Evolutionary conservation across 345 rosid genomes (phyloP).

Genomic region (Melastoma malabathricum): DNA sequence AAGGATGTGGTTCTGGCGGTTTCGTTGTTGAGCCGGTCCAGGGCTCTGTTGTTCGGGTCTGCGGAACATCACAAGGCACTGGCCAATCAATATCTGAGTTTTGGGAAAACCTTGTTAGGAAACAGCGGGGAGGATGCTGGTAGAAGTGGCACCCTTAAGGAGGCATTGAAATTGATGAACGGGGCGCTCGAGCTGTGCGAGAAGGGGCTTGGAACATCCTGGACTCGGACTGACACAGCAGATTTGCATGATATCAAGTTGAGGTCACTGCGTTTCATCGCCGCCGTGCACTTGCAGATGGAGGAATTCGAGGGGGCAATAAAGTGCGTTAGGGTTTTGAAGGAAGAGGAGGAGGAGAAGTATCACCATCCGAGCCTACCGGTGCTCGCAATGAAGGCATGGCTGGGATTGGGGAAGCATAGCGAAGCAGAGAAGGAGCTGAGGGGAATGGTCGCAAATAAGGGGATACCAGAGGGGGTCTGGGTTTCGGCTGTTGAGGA

Average conservation of each 20-base stretch:
- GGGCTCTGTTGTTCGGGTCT: conserved; percentile 48
- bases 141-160: conserved; percentile 19
- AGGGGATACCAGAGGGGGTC: conserved; percentile 79
- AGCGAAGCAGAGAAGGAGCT: conserved; percentile 88
- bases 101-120: conserved; percentile 45
- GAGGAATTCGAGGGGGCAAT: conserved; percentile 82
- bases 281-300: conserved; percentile 79
- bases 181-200: conserved; percentile 74
- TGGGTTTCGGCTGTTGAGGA: conserved; percentile 95
- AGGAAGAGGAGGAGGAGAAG: conserved; percentile 43
- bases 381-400: conserved; percentile 96
- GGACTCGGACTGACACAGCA: conserved; percentile 40
- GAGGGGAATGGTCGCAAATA: conserved; percentile 64
- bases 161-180: conserved; percentile 70
- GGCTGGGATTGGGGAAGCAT: conserved; percentile 73
- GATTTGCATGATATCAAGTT: conserved; percentile 45
- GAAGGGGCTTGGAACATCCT: conserved; percentile 46
- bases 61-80: conserved; percentile 53
- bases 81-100: conserved; percentile 51
- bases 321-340: conserved; percentile 74
- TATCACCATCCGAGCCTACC: conserved; percentile 80
- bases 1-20: conserved; percentile 64
- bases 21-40: conserved; percentile 59
- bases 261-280: conserved; percentile 70
- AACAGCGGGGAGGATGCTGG: conserved; percentile 26